Evolutionary conservation across 768 basidiomycete species (phyloP).

Genomic region (Asterophora lycoperdoides): DNA sequence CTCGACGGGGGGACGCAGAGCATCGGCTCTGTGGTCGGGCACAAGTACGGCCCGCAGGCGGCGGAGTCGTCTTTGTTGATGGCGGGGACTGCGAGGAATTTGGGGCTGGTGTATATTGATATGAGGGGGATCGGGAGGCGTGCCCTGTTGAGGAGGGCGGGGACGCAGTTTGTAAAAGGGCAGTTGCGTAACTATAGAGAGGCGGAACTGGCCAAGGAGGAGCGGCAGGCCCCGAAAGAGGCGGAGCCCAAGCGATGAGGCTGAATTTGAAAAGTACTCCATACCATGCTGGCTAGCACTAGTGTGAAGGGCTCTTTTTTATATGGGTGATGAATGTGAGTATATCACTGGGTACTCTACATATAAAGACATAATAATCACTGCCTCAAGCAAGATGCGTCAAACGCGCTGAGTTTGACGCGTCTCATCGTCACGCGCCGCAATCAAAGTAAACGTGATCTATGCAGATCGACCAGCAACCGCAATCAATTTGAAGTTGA

Average conservation of each 20-base stretch:
- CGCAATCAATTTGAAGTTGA: too few relatives aligned
- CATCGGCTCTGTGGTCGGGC: constrained; percentile 47
- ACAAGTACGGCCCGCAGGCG: constrained; percentile 62
- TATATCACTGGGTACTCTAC: too few relatives aligned
- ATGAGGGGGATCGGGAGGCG: constrained; percentile 66
- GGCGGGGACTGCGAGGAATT: constrained; percentile 65
- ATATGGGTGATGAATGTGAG: not conserved
- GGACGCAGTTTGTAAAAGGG: constrained; percentile 52
- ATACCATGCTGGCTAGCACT: too few relatives aligned
- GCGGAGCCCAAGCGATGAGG: too few relatives aligned
- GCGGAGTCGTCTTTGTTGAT: constrained; percentile 54
- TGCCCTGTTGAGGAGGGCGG: constrained; percentile 62
- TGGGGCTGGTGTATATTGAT: constrained; percentile 75
- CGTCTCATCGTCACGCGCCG: too few relatives aligned
- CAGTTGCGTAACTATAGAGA: constrained; percentile 11
- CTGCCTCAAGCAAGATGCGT: too few relatives aligned
- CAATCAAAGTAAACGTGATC: too few relatives aligned
- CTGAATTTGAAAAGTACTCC: too few relatives aligned
- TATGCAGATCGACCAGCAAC: too few relatives aligned
- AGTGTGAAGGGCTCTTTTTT: not conserved
- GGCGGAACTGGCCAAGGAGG: not conserved
- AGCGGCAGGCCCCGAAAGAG: too few relatives aligned
- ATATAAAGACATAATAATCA: too few relatives aligned
- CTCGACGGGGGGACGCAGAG: constrained; percentile 47
- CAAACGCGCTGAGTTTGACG: too few relatives aligned